phyloP scores from a whole-genome alignment of 305 asterid species.

The Lippia alba region DNA sequence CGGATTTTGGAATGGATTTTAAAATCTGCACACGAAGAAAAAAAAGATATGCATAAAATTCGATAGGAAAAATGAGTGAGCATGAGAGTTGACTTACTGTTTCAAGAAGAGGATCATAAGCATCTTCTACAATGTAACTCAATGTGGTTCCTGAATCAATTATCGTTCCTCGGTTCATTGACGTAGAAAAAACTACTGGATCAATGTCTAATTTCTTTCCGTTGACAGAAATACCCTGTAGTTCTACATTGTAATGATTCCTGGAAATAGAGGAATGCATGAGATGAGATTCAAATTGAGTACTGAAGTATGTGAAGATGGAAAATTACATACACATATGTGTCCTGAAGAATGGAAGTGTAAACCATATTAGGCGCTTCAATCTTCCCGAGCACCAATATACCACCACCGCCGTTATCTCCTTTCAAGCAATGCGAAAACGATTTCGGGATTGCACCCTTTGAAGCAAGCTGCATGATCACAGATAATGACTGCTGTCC shows the following conservation, averaged over 20 bases:
- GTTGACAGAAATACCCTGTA: constrained; percentile 74
- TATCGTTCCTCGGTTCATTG: constrained; percentile 70
- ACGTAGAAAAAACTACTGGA: constrained; percentile 60
- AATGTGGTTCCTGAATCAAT: constrained; percentile 91
- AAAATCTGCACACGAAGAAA: constrained; percentile 55
- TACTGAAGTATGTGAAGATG: constrained; percentile 10
- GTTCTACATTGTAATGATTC: constrained; percentile 71
- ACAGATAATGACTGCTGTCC: constrained; percentile 96
- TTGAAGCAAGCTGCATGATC: constrained; percentile 90
- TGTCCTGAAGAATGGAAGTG: constrained; percentile 76
- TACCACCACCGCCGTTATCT: constrained; percentile 83
- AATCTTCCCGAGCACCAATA: constrained; percentile 89
- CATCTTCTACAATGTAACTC: constrained; percentile 83
- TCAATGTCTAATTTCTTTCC: constrained; percentile 65
- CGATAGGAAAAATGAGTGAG: background rate
- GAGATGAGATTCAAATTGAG: too few relatives aligned
- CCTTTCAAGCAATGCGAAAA: constrained; percentile 98
- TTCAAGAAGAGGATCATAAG: constrained; percentile 67
- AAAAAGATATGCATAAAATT: constrained; percentile 17
- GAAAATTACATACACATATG: constrained; percentile 76
- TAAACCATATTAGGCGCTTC: constrained; percentile 89
- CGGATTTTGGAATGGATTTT: constrained; percentile 62
- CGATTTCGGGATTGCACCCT: constrained; percentile 73
- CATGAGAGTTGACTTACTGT: constrained; percentile 50
- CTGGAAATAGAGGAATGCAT: background rate